Conservation (phyloP, 2,329 filamentous ascomycete genomes). For the Boeremia lycopersici region DNA sequence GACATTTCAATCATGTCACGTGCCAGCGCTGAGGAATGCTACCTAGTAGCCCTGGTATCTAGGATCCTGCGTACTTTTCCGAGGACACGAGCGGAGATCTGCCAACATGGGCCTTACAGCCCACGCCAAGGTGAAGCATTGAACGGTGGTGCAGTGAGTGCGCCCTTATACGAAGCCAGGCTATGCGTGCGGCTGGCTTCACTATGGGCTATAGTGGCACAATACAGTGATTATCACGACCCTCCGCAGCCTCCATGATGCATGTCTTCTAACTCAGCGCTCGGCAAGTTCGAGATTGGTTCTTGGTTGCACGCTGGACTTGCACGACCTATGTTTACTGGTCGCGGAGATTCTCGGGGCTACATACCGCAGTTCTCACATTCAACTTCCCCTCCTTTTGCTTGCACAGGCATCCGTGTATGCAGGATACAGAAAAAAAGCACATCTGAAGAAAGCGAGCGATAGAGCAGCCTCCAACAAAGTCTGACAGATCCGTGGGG, state of each 20-base stretch:
- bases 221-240: not conserved
- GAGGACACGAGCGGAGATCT: conserved; percentile 1
- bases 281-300: not conserved
- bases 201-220: not conserved
- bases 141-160: not conserved
- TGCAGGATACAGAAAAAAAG: not conserved
- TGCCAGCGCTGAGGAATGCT: not conserved
- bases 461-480: not conserved
- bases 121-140: not conserved
- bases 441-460: not conserved
- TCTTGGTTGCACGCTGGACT: not conserved
- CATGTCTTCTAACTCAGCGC: not conserved
- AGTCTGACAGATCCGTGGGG: not conserved
- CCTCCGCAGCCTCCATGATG: not conserved
- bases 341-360: conserved; percentile 8
- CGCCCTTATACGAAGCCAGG: not conserved
- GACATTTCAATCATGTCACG: not conserved
- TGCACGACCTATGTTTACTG: not conserved
- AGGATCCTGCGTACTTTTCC: not conserved
- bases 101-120: not conserved
- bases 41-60: not conserved
- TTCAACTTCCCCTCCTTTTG: conserved; percentile 2
- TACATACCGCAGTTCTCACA: not conserved
- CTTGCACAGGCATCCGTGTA: not conserved
- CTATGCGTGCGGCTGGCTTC: not conserved